These are phyloP conservation scores for Amaranthus palmeri DNA, from an alignment of 148 eudicot genomes.

Conservation along the genomic window DNA sequence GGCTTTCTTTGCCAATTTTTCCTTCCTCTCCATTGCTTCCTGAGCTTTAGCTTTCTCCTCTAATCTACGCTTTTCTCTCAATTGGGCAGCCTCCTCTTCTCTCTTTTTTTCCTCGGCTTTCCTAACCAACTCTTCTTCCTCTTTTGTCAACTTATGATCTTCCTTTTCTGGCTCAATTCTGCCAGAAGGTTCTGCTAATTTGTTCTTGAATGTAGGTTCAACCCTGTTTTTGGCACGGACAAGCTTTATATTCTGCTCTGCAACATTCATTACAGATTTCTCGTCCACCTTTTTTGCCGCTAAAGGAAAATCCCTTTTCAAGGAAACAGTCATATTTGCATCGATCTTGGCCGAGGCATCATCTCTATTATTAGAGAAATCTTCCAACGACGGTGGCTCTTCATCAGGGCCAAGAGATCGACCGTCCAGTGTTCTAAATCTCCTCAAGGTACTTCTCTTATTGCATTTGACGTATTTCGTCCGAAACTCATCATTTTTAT, in stretches of 20 bases:
- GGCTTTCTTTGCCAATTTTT: slow-evolving; percentile 60
- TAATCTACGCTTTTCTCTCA: slow-evolving; percentile 61
- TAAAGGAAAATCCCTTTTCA: slow-evolving; percentile 24
- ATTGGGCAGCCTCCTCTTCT: slow-evolving; percentile 49
- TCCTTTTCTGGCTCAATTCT: slow-evolving; percentile 29
- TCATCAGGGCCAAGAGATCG: slow-evolving; percentile 82
- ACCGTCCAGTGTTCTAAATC: slow-evolving; percentile 81
- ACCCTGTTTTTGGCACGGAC: slow-evolving; percentile 23
- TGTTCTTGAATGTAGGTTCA: slow-evolving; percentile 23
- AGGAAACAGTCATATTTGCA: slow-evolving; percentile 14
- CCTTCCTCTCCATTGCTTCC: slow-evolving; percentile 86
- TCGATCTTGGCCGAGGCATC: slow-evolving; percentile 24
- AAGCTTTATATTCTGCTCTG: slow-evolving; percentile 33
- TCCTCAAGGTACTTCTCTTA: slow-evolving; percentile 57
- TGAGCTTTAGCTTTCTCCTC: slow-evolving; percentile 76
- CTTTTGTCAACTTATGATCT: slow-evolving; percentile 40
- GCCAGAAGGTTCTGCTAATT: slow-evolving; percentile 28
- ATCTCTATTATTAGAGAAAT: slow-evolving; percentile 32
- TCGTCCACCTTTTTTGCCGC: slow-evolving; percentile 26
- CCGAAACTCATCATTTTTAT: slow-evolving; percentile 61
- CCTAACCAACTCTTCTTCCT: slow-evolving; percentile 60
- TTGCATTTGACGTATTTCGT: slow-evolving; percentile 59
- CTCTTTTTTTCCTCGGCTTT: slow-evolving; percentile 54
- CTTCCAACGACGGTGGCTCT: slow-evolving; percentile 40
- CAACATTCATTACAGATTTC: slow-evolving; percentile 29